A percentile compares a stretch with the other conserved stretches of the same genome.
phyloP scores from a whole-genome alignment of 345 rosid genomes.

The Gossypium arboreum region DNA sequence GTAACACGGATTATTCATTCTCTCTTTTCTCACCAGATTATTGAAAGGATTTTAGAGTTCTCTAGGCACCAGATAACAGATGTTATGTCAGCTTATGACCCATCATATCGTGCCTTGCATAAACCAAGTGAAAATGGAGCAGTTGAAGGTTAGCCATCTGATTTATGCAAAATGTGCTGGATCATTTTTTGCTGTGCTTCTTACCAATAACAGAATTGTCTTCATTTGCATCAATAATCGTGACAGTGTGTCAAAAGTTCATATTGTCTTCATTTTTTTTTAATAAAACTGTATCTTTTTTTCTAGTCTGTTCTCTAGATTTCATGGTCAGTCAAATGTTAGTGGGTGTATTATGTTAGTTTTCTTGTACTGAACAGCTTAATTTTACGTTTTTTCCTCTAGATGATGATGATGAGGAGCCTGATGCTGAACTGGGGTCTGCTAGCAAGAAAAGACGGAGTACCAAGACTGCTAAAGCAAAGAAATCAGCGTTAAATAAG shows the following conservation, averaged over 20 bases:
- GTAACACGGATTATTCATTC: conserved; percentile 6
- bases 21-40: conserved; percentile 48
- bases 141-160: conserved; percentile 60
- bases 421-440: conserved; percentile 64
- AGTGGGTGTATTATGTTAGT: neutral
- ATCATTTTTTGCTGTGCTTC: conserved; percentile 10
- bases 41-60: conserved; percentile 95
- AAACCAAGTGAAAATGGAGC: conserved; percentile 69
- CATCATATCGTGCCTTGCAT: conserved; percentile 76
- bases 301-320: neutral
- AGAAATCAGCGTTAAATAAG: conserved; percentile 74
- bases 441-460: conserved; percentile 74
- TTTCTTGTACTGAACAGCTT: conserved; percentile 11
- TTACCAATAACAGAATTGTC: neutral
- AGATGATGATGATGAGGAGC: conserved; percentile 90
- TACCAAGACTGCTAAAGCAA: conserved; percentile 62
- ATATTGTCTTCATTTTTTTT: neutral
- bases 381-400: conserved; percentile 20
- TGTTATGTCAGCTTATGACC: conserved; percentile 91
- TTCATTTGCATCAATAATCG: neutral
- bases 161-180: conserved; percentile 15
- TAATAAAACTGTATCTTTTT: neutral
- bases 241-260: neutral
- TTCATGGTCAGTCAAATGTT: neutral
- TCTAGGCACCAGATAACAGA: conserved; percentile 84